phyloP scores from a whole-genome alignment of 1,284 basidiomycete genomes.

The Rugosomyces carneus region DNA sequence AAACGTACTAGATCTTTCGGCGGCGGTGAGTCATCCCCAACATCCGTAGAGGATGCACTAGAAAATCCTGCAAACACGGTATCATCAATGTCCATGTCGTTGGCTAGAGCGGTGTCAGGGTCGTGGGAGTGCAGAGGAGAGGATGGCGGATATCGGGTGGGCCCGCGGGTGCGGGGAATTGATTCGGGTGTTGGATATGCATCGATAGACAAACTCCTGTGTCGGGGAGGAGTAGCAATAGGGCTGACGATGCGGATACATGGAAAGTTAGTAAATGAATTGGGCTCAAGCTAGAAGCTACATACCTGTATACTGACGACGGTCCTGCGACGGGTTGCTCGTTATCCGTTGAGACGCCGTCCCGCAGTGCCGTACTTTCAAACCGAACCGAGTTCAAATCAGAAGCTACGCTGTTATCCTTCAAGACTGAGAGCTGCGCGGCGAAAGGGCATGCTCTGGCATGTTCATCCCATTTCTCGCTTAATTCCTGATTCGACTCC shows the following conservation, averaged over 20 bases:
- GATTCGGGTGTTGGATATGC: constrained; percentile 10
- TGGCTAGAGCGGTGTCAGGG: background rate
- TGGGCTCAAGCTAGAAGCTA: too few species aligned
- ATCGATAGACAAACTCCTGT: background rate
- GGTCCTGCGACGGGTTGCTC: too few species aligned
- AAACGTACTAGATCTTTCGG: background rate
- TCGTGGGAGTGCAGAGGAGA: constrained; percentile 1
- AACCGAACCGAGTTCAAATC: too few species aligned
- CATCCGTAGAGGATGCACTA: background rate
- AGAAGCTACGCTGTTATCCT: too few species aligned
- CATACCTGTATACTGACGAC: too few species aligned
- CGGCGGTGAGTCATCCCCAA: background rate
- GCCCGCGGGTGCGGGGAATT: constrained; percentile 2
- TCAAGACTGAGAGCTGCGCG: too few species aligned
- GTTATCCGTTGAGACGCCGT: too few species aligned
- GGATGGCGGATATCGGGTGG: background rate
- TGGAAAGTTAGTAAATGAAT: too few species aligned
- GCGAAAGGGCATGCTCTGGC: too few species aligned
- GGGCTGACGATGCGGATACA: background rate
- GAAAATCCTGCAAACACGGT: background rate
- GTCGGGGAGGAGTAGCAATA: constrained; percentile 7
- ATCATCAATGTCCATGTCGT: constrained; percentile 9
- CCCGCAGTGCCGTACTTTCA: too few species aligned
- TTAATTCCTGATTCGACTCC: background rate
- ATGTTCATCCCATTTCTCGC: background rate